Evolutionary conservation across 1,284 basidiomycete genomes (phyloP).

Genomic region (Apiotrichum sp.): DNA sequence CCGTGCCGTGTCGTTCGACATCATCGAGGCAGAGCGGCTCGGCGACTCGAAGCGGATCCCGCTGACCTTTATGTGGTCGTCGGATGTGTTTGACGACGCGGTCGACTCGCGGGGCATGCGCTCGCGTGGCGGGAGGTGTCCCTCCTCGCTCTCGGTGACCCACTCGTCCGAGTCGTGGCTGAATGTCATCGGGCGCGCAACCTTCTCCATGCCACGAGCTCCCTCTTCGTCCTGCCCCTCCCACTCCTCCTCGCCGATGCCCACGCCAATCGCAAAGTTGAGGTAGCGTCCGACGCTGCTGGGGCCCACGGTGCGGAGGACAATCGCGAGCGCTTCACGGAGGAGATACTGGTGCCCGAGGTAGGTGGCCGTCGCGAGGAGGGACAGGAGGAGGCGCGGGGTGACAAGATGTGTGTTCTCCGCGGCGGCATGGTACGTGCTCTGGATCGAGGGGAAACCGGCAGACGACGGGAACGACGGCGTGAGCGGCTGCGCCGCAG

Average conservation of each 20-base stretch:
- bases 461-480: slow-evolving; percentile 56
- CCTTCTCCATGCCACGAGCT: slow-evolving; percentile 62
- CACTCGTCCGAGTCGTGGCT: slow-evolving; percentile 7
- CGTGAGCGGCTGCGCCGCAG: slow-evolving; percentile 62
- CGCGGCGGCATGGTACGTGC: slow-evolving; percentile 51
- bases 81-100: slow-evolving; percentile 16
- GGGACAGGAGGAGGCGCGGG: slow-evolving; percentile 74
- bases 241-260: slow-evolving; percentile 54
- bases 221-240: slow-evolving; percentile 54
- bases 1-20: slow-evolving; percentile 8
- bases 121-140: not conserved
- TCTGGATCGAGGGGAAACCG: slow-evolving; percentile 59
- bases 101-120: slow-evolving; percentile 6
- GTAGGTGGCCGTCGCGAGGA: slow-evolving; percentile 79
- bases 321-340: slow-evolving; percentile 63
- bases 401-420: slow-evolving; percentile 63
- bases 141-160: slow-evolving; percentile 4
- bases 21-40: slow-evolving; percentile 4
- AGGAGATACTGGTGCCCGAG: slow-evolving; percentile 73
- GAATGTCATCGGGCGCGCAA: slow-evolving; percentile 54
- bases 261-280: slow-evolving; percentile 71
- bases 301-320: slow-evolving; percentile 72
- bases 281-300: slow-evolving; percentile 72
- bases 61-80: slow-evolving; percentile 7
- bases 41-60: not conserved